Percentiles rank a stretch among this genome's conserved stretches.
phyloP scores from a whole-genome alignment of 2,329 filamentous ascomycete species.

The Cercospora sp. region DNA sequence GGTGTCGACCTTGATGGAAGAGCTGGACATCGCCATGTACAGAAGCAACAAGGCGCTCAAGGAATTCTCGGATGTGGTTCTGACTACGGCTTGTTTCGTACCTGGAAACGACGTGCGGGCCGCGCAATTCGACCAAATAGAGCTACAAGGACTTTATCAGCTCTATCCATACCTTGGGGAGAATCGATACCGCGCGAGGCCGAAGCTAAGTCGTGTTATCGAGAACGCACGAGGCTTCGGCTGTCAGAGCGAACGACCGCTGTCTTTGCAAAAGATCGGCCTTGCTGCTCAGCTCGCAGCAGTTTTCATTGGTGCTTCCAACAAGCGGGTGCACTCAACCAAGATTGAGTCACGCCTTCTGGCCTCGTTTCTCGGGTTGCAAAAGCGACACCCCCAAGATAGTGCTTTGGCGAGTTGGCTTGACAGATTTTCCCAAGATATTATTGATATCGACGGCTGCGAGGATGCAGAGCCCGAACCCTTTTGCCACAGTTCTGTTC shows the following conservation, averaged over 20 bases:
- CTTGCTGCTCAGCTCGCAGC: constrained; percentile 16
- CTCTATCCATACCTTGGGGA: constrained; percentile 13
- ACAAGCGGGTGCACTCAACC: background rate
- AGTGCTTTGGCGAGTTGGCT: constrained; percentile 9
- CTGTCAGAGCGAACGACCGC: background rate
- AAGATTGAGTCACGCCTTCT: constrained; percentile 5
- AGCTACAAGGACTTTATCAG: constrained; percentile 10
- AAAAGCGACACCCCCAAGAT: constrained; percentile 6
- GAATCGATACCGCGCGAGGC: background rate
- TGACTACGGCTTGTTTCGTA: constrained; percentile 11
- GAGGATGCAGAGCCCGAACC: background rate
- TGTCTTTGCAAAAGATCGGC: constrained; percentile 9
- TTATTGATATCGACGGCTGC: constrained; percentile 5
- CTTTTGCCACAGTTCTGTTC: background rate
- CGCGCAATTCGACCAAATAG: constrained; percentile 5
- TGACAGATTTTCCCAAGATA: background rate
- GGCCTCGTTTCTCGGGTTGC: constrained; percentile 12
- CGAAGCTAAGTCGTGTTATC: constrained; percentile 4
- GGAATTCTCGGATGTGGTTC: constrained; percentile 11
- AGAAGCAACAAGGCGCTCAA: constrained; percentile 2
- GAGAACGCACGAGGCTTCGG: constrained; percentile 7
- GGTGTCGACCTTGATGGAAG: constrained; percentile 1
- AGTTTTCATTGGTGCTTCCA: background rate
- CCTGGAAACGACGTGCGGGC: constrained; percentile 5
- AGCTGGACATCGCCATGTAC: background rate